phyloP scores from a whole-genome alignment of 2,329 filamentous ascomycete genomes.

The Aspergillus brunneoviolaceus region DNA sequence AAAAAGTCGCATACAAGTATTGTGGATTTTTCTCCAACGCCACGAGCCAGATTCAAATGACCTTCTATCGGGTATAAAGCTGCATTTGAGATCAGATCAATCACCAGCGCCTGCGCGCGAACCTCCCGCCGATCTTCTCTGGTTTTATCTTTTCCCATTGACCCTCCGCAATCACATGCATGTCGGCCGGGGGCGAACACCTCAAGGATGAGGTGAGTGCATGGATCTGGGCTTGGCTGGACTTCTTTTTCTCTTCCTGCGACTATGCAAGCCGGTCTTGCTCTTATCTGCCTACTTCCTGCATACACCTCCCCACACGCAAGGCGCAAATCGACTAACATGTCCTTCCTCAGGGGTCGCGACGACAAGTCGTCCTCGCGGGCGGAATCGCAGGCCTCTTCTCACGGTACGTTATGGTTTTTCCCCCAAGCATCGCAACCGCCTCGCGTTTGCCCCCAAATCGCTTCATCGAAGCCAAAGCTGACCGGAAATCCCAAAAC shows the following conservation, averaged over 20 bases:
- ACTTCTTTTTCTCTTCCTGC: too few species aligned
- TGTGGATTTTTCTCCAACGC: background rate
- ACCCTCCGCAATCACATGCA: constrained; percentile 49
- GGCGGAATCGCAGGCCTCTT: constrained; percentile 78
- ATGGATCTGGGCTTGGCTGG: background rate
- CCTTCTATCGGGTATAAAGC: background rate
- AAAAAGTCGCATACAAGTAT: background rate
- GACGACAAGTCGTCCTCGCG: constrained; percentile 63
- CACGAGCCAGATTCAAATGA: background rate
- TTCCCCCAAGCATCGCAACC: background rate
- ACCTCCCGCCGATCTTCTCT: background rate
- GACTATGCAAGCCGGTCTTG: background rate
- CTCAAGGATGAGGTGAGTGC: constrained; percentile 66
- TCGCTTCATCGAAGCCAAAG: background rate
- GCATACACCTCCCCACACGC: too few species aligned
- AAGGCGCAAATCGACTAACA: background rate
- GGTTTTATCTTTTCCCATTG: background rate
- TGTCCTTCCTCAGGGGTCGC: constrained; percentile 55
- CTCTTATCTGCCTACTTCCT: background rate
- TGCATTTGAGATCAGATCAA: background rate
- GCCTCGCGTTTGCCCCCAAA: background rate
- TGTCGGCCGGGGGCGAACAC: constrained; percentile 62
- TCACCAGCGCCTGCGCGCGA: background rate
- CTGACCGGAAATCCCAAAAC: background rate
- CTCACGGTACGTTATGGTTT: constrained; percentile 63